Evolutionary conservation across 495 filamentous ascomycete genomes (phyloP).

Genomic region (Xylaria longipes): DNA sequence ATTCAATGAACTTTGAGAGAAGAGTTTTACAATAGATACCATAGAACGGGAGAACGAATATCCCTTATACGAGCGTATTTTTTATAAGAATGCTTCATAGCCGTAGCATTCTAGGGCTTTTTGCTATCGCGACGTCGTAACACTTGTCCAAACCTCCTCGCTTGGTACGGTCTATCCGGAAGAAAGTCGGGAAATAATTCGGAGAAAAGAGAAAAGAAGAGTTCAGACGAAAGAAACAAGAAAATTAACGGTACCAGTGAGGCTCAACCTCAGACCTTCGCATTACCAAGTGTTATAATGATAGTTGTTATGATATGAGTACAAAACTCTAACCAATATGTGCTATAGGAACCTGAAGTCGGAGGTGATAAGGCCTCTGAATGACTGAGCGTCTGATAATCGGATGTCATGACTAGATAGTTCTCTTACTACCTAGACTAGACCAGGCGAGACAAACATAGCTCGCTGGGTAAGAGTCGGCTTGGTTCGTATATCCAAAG

Average conservation of each 20-base stretch:
- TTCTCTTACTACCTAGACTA: not conserved
- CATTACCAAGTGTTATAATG: not conserved
- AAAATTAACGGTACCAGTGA: not conserved
- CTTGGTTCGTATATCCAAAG: not conserved
- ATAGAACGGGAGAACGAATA: not conserved
- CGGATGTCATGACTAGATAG: not conserved
- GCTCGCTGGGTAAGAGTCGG: not conserved
- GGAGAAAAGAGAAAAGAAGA: not conserved
- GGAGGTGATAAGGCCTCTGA: not conserved
- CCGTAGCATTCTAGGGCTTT: too few relatives aligned
- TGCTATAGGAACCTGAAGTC: not conserved
- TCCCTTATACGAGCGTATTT: not conserved
- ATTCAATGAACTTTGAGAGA: not conserved
- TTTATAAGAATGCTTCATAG: too few relatives aligned
- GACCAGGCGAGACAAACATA: not conserved
- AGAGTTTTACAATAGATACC: slow-evolving; percentile 18
- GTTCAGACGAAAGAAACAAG: not conserved
- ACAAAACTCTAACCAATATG: not conserved
- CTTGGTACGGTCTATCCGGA: too few relatives aligned
- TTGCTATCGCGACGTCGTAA: too few relatives aligned
- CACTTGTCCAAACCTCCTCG: too few relatives aligned
- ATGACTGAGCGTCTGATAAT: not conserved
- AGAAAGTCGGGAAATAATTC: too few relatives aligned
- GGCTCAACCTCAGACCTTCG: not conserved
- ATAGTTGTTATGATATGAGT: not conserved